phyloP scores from a whole-genome alignment of 768 basidiomycete species.

The Dacryopinax spathularia region DNA sequence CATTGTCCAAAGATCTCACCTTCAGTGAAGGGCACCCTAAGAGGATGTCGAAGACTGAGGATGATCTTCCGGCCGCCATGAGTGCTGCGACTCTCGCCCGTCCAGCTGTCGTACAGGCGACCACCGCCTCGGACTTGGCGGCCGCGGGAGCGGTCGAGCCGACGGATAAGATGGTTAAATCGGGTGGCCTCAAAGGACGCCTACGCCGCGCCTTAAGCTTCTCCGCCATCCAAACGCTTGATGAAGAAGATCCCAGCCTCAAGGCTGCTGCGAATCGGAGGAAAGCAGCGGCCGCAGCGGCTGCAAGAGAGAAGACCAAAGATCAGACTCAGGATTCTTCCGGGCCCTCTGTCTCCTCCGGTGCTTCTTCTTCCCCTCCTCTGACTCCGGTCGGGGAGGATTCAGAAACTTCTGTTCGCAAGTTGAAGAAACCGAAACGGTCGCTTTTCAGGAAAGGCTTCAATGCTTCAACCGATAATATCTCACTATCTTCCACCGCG shows the following conservation, averaged over 20 bases:
- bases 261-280: conserved; percentile 10
- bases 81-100: conserved; percentile 22
- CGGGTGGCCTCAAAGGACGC: conserved; percentile 59
- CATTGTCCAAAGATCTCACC: conserved; percentile 49
- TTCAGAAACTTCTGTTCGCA: conserved; percentile 31
- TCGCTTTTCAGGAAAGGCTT: conserved; percentile 76
- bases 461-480: conserved; percentile 86
- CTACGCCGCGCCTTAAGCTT: conserved; percentile 60
- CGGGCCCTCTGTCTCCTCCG: conserved; percentile 13
- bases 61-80: conserved; percentile 32
- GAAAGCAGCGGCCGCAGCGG: background rate
- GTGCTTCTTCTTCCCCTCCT: conserved; percentile 20
- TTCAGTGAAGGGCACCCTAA: conserved; percentile 46
- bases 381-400: conserved; percentile 18
- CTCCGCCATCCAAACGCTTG: conserved; percentile 42
- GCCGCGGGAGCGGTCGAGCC: conserved; percentile 6
- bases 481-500: conserved; percentile 87
- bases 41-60: conserved; percentile 66
- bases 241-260: conserved; percentile 34
- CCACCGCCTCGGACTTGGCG: conserved; percentile 31
- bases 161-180: conserved; percentile 17
- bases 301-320: conserved; percentile 1
- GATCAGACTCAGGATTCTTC: conserved; percentile 9
- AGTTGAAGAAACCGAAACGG: conserved; percentile 44
- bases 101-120: conserved; percentile 9